These are phyloP conservation scores for Colletotrichum melonis DNA, from an alignment of 2,329 filamentous ascomycete genomes.

Conservation along the genomic window DNA sequence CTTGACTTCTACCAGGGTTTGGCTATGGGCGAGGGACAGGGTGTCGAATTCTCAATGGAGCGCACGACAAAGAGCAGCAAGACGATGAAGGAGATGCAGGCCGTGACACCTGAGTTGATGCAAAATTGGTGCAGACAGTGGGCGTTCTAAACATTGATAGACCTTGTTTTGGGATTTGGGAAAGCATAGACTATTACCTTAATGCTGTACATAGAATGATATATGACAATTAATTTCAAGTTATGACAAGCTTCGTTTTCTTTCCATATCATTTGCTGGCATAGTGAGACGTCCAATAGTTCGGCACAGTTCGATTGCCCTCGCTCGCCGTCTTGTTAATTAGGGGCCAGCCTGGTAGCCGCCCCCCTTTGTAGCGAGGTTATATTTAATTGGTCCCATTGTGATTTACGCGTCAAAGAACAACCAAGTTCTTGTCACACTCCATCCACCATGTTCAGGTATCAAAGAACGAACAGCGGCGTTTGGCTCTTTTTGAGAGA, in stretches of 20 bases:
- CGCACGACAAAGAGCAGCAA: constrained; percentile 52
- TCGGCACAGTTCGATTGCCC: too few relatives aligned
- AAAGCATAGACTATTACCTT: not conserved
- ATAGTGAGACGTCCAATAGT: too few relatives aligned
- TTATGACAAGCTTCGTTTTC: not conserved
- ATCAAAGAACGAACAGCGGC: too few relatives aligned
- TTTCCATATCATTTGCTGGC: not conserved
- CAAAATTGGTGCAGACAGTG: constrained; percentile 61
- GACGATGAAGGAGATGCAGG: constrained; percentile 53
- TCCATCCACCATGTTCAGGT: too few relatives aligned
- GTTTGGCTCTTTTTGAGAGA: too few relatives aligned
- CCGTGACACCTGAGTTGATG: constrained; percentile 57
- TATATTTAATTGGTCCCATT: too few relatives aligned
- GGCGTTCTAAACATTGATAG: constrained; percentile 41
- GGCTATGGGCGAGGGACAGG: constrained; percentile 31
- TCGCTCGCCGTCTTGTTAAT: too few relatives aligned
- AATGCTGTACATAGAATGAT: not conserved
- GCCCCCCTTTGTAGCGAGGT: too few relatives aligned
- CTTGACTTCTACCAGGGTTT: constrained; percentile 59
- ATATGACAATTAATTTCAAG: not conserved
- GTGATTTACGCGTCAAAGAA: too few relatives aligned
- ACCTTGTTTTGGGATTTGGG: not conserved
- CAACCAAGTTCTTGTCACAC: too few relatives aligned
- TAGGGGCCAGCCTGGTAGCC: too few relatives aligned
- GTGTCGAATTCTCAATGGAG: constrained; percentile 52